Base-by-base conservation (phyloP, 2,329 filamentous ascomycete genomes). In the Aschersonia sp. region DNA sequence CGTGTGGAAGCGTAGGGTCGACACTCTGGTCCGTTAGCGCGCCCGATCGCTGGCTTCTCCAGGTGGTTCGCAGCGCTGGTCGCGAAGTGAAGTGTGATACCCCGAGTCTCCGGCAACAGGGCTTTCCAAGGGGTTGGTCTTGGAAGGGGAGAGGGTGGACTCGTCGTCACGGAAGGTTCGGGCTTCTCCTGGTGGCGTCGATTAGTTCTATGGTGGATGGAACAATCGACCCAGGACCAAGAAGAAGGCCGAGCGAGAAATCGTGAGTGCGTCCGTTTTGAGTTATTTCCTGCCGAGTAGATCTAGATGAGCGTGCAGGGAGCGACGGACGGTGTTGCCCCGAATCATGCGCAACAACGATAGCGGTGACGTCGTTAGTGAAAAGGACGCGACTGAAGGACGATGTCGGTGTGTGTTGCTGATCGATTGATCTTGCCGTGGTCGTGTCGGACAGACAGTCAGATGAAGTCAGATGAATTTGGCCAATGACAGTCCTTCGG, bases 171-270 rank as follows among this genome's bases (percentile, higher is more conserved):
- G 20, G 30, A 29, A 29, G 31, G 12, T 40, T 12, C 30, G 31
- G 30, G 41, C 48, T 45, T 45, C 28, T 38, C 43, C 42, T 9
- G 48, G 31, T 35, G 12, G 38, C 30, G 31, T 9, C 48, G 45
- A 50, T 49, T 49, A 50, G 55, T 66, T 51, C 58, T 75, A 77
- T 53, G 73, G 74, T 65, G 74, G 74, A 55, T 78, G 73, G 56
- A 72, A 69, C 52, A 72, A 61, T 61, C 69, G 61, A 61, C 76
- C 67, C 59, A 72, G 62, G 56, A 66, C 59, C 67, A 71, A 71
- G 61, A 74, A 66, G 59, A 71, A 60, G 61, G 72, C 64, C 58
- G 59, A 62, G 60, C 63, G 64, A 57, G 59, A 65, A 66, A 61
- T 61, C 64, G 67, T 68, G 68, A 64, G 65, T 56, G 63, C 62